Base-by-base conservation (phyloP, 2,329 filamentous ascomycete species). In the Trichoderma asperellum region DNA sequence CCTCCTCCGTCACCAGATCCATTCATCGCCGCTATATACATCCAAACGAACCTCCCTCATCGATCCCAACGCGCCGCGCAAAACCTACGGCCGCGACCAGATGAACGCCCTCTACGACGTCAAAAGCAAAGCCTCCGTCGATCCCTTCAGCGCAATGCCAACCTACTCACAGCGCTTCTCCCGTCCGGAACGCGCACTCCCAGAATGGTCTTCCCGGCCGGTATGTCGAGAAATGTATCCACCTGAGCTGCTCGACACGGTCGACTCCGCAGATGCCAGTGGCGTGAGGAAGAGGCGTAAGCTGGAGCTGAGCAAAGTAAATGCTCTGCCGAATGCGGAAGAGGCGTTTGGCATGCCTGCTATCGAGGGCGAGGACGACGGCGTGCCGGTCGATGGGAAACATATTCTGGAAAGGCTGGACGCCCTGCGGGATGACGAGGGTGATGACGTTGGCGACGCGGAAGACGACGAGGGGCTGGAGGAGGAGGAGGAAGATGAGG, bases 81-180 rank as follows among this genome's bases (percentile, higher is more conserved):
- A 79, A 71, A 78, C 74, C 76, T 88, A 89, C 77, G 86, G 86
- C 73, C 86, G 87, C 74, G 82, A 84, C n/a, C 87, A 89, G 77
- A 79, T 84, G 75, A 88, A 88, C 77, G 83, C 84, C 72, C 84
- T 83, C 67, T 89, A 85, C 78, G 85, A 83, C 71, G 78, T 85
- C 73, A 84, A 83, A 76, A 87, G 80, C 78, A 86, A 84, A 73
- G 86, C 86, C 47, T 86, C 84, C 14, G 74, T 85, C 61, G 86
- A 89, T 75, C 86, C 87, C 24, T 89, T 89, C 76, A 83, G 81
- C n/a, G 81, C 84, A 52, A 83, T 88, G 68, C 86, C 85, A n/a
- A 85, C 84, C 70, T 88, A 87, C 79, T 86, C 85, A 55, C 83
- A 87, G 73, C 83, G 83, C 69, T 88, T 88, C 74, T 79, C 82